Conservation (phyloP, 345 rosid species). For the Microthlaspi erraticum region DNA sequence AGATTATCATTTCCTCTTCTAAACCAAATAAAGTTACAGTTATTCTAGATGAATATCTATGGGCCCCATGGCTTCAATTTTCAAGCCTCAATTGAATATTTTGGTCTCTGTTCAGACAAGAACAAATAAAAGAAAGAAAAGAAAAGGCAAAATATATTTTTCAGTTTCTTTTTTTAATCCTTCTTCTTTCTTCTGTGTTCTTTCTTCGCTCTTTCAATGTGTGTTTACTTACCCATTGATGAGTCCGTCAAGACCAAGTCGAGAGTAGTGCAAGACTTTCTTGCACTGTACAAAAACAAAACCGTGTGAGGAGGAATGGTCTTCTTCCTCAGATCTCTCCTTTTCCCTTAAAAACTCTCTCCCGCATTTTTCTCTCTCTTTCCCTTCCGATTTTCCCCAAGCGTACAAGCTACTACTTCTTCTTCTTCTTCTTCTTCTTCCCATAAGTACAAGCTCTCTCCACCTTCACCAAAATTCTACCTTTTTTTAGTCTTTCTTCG, state of each 20-base stretch:
- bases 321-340: constrained; percentile 38
- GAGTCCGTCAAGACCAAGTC: constrained; percentile 33
- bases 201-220: constrained; percentile 7
- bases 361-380: constrained; percentile 30
- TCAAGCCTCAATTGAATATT: constrained; percentile 20
- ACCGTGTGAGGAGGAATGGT: constrained; percentile 43
- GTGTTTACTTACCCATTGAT: constrained; percentile 32
- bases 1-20: too few relatives aligned
- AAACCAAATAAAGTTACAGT: too few relatives aligned
- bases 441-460: constrained; percentile 7
- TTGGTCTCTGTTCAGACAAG: constrained; percentile 24
- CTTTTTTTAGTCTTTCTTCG: not conserved
- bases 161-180: not conserved
- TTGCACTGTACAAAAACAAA: constrained; percentile 30
- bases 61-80: constrained; percentile 25
- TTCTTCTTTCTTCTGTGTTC: not conserved
- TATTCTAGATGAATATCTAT: not conserved
- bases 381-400: constrained; percentile 19
- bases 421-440: too few relatives aligned
- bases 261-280: constrained; percentile 32
- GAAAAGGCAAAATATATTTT: not conserved
- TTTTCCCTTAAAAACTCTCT: not conserved
- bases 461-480: not conserved
- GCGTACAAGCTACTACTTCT: constrained; percentile 45
- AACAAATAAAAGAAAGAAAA: not conserved